Conservation (phyloP, 179 eudicot species). For the Beta macrorhiza region DNA sequence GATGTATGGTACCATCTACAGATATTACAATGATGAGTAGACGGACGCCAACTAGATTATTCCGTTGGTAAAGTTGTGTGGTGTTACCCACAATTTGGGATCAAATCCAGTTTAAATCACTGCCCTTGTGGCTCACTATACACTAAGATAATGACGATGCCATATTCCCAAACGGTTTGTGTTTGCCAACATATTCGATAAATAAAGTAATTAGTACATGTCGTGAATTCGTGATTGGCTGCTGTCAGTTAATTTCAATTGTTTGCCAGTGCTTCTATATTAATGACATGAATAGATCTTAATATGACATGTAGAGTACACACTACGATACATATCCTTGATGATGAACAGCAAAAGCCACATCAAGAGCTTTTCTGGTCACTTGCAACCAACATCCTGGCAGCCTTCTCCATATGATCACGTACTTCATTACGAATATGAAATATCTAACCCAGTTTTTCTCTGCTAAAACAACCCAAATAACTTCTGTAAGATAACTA, state of each 20-base stretch:
- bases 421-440: background rate
- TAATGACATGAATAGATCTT: background rate
- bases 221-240: background rate
- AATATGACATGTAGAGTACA: background rate
- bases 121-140: no score
- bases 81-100: no score
- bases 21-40: background rate
- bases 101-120: no score
- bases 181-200: background rate
- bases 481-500: background rate
- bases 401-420: background rate
- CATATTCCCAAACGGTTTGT: background rate
- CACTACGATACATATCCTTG: background rate
- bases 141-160: background rate
- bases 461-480: background rate
- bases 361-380: background rate
- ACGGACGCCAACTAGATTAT: no score
- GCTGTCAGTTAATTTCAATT: background rate
- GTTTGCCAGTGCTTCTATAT: background rate
- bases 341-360: background rate
- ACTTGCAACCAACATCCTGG: slow-evolving; percentile 4
- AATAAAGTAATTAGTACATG: background rate
- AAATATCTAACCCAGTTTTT: background rate
- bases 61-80: no score
- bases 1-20: no score